phyloP scores from a whole-genome alignment of 2,329 filamentous ascomycete species.

The Exophiala bonariae region DNA sequence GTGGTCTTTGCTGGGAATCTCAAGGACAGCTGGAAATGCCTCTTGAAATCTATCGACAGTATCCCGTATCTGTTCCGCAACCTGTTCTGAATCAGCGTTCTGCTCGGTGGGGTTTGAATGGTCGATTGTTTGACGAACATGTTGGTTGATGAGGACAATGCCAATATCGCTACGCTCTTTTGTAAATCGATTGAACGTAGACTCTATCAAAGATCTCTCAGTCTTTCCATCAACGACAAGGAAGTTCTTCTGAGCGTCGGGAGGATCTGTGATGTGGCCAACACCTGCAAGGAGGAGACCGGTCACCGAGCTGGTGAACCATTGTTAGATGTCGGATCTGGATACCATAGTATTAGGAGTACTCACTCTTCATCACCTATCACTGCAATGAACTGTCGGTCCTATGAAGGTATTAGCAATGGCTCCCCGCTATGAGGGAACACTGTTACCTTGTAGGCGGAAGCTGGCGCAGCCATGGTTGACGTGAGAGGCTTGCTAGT shows the following conservation, averaged over 20 bases:
- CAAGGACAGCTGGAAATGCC: slow-evolving; percentile 91
- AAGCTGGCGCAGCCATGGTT: slow-evolving; percentile 60
- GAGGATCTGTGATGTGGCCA: slow-evolving; percentile 87
- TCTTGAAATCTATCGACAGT: slow-evolving; percentile 89
- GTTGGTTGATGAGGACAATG: slow-evolving; percentile 95
- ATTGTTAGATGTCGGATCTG: slow-evolving; percentile 2
- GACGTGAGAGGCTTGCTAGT: no score
- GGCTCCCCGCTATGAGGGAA: background rate
- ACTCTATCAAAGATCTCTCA: slow-evolving; percentile 82
- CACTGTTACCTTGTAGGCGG: slow-evolving; percentile 55
- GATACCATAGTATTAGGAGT: slow-evolving; percentile 1
- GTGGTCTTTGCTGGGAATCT: slow-evolving; percentile 98
- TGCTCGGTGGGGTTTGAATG: no score
- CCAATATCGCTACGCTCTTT: slow-evolving; percentile 92
- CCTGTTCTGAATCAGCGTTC: slow-evolving; percentile 50
- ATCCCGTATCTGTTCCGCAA: slow-evolving; percentile 90
- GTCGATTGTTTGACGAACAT: slow-evolving; percentile 60
- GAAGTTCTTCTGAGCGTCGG: slow-evolving; percentile 95
- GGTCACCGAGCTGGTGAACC: slow-evolving; percentile 76
- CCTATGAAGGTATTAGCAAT: slow-evolving; percentile 45
- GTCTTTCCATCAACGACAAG: slow-evolving; percentile 95
- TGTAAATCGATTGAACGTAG: slow-evolving; percentile 86
- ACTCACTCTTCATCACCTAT: slow-evolving; percentile 84
- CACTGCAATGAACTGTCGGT: slow-evolving; percentile 93
- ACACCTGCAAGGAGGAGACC: slow-evolving; percentile 93